Evolutionary conservation across 2,329 filamentous ascomycete genomes (phyloP).

Genomic region (Leptographium lundbergii): DNA sequence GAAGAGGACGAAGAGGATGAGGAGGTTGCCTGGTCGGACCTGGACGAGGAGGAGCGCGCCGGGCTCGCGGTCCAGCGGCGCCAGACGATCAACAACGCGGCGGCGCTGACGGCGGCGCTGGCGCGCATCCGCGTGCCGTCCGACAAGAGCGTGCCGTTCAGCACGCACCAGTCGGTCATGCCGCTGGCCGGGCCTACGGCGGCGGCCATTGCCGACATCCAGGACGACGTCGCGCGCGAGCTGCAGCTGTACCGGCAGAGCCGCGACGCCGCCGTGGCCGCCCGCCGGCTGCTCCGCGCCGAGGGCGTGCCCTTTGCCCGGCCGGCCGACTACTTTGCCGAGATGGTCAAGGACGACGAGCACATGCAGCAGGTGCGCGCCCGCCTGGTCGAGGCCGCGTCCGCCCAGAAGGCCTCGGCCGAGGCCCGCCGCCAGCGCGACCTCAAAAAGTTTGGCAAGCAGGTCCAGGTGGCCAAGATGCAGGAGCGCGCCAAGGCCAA

Average conservation of each 20-base stretch:
- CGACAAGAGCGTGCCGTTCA: slow-evolving; percentile 52
- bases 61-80: slow-evolving; percentile 84
- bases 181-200: slow-evolving; percentile 50
- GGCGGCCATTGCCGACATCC: slow-evolving; percentile 61
- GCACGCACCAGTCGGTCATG: slow-evolving; percentile 66
- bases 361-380: slow-evolving; percentile 96
- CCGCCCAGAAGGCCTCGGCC: slow-evolving; percentile 78
- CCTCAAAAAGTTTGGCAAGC: slow-evolving; percentile 98
- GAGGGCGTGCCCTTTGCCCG: slow-evolving; percentile 79
- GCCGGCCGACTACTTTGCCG: slow-evolving; percentile 91
- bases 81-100: slow-evolving; percentile 93
- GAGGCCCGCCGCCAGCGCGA: slow-evolving; percentile 89
- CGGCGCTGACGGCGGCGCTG: slow-evolving; percentile 68
- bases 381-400: slow-evolving; percentile 84
- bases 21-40: slow-evolving; percentile 77
- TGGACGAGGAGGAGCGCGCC: slow-evolving; percentile 60
- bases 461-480: slow-evolving; percentile 90
- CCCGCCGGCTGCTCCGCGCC: slow-evolving; percentile 60
- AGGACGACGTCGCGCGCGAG: slow-evolving; percentile 87
- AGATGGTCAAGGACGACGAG: slow-evolving; percentile 98
- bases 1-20: slow-evolving; percentile 44
- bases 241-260: slow-evolving; percentile 87
- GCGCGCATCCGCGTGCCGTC: slow-evolving; percentile 66
- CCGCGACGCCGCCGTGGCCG: slow-evolving; percentile 63
- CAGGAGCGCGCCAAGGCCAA: slow-evolving; percentile 91